phyloP scores from a whole-genome alignment of 108 stramenopile species.

The Cylindrotheca closterium region DNA sequence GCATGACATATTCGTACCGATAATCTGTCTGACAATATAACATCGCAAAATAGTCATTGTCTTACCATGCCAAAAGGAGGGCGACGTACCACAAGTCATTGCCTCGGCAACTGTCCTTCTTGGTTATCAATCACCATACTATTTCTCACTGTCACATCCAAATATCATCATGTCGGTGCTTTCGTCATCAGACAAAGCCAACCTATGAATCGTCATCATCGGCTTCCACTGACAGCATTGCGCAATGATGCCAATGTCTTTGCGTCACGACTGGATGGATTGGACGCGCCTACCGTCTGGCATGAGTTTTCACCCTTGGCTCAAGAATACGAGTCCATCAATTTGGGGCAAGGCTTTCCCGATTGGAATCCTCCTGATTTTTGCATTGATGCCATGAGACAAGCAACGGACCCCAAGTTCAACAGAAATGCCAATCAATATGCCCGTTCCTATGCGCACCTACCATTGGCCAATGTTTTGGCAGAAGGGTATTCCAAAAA shows the following conservation, averaged over 20 bases:
- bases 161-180: too few species aligned
- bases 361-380: slow-evolving; percentile 86
- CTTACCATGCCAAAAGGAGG: too few species aligned
- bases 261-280: slow-evolving; percentile 41
- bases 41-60: too few species aligned
- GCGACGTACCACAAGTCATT: too few species aligned
- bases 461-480: slow-evolving; percentile 65
- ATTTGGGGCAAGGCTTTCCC: slow-evolving; percentile 85
- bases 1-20: too few species aligned
- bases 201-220: background rate
- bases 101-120: too few species aligned
- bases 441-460: slow-evolving; percentile 71
- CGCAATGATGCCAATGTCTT: slow-evolving; percentile 5
- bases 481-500: slow-evolving; percentile 63
- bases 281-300: slow-evolving; percentile 63
- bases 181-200: too few species aligned
- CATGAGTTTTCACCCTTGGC: slow-evolving; percentile 60
- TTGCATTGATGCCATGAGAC: slow-evolving; percentile 53
- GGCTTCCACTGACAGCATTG: background rate
- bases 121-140: too few species aligned
- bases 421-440: slow-evolving; percentile 68
- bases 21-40: too few species aligned
- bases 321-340: slow-evolving; percentile 33
- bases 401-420: slow-evolving; percentile 43
- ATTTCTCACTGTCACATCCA: too few species aligned